Evolutionary conservation across 2,329 filamentous ascomycete genomes (phyloP), one percentile per base, ranked within the genome.

Genomic region (Sordariomycetes sp.): DNA sequence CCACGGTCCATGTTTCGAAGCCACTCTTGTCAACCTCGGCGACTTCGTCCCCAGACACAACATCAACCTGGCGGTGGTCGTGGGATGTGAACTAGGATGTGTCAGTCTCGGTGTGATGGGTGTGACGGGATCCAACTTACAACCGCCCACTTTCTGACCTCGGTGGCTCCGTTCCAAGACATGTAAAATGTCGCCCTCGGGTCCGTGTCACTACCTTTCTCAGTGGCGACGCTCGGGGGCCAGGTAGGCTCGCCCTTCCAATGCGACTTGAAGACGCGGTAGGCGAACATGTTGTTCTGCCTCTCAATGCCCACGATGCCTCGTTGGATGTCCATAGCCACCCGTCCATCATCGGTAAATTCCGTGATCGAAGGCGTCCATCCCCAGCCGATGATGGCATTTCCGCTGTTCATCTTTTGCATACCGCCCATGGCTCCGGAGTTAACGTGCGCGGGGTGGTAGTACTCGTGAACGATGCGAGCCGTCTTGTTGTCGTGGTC

Each of bases 161-260:
- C 50, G 1, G 50, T 54, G 8, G 50, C 50, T 12, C 50, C 50
- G 39, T 54, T 54, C 50, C 50, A 54, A 16, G 50, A 52, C 15
- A 54, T 35, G 30, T 44, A 52, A 8, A 52, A 38, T 3, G 43
- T 48, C 5, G 46, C 47, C 26, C 48, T 41, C 11, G 48, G 46
- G 2, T 42, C 40, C n/a, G n/a, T n/a, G 19, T 51, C 44, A 11
- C 49, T 37, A 15, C 45, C 51, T n/a, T n/a, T n/a, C n/a, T n/a
- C n/a, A n/a, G n/a, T n/a, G n/a, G n/a, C n/a, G 10, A 45, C 42
- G 29, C 41, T 51, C 5, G 51, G 51, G 3, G 45, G 42, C 51
- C 51, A 55, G 8, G 36, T 34, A 11, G 51, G 51, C 14, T 42
- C 38, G 11, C 50, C 51, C 8, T 37, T 37, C 51, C 51, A 55